Evolutionary conservation across 805 yeast genomes (phyloP).

Genomic region (Metschnikowia lunata): DNA sequence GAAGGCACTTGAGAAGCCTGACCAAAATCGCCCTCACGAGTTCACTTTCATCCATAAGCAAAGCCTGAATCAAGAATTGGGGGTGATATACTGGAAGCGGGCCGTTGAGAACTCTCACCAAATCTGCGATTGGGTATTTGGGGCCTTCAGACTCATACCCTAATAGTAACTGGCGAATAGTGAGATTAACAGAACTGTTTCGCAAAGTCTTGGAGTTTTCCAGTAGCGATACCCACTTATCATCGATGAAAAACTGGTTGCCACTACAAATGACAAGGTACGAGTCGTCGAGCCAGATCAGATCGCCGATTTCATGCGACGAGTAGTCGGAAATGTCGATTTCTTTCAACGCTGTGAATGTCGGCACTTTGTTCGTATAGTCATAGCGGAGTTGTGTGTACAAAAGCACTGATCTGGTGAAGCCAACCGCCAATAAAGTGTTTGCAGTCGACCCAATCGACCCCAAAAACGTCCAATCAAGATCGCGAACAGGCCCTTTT

Average conservation of each 20-base stretch:
- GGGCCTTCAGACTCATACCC: conserved; percentile 24
- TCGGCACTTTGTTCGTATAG: conserved; percentile 74
- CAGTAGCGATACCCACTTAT: conserved; percentile 46
- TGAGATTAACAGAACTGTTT: conserved; percentile 45
- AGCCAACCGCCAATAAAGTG: conserved; percentile 79
- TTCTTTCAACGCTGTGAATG: conserved; percentile 71
- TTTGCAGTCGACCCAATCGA: conserved; percentile 39
- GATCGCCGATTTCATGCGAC: conserved; percentile 80
- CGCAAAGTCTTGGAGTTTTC: conserved; percentile 5
- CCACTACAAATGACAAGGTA: conserved; percentile 82
- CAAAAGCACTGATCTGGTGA: conserved; percentile 53
- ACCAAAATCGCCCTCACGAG: conserved; percentile 56
- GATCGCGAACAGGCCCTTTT: conserved; percentile 49
- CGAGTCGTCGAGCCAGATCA: conserved; percentile 80
- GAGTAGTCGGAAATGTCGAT: conserved; percentile 70
- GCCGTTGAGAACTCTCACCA: conserved; percentile 79
- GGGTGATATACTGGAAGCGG: conserved; percentile 91
- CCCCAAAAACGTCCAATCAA: conserved; percentile 79
- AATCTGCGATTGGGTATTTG: conserved; percentile 51
- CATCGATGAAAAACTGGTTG: conserved; percentile 81
- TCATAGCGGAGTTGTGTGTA: conserved; percentile 85
- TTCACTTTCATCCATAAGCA: conserved; percentile 56
- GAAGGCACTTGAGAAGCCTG: conserved; percentile 47
- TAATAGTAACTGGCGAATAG: conserved; percentile 38
- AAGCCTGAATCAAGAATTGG: conserved; percentile 71